Conservation (phyloP, 371 early-diverging fungal species). For the Mortierella sp. region DNA sequence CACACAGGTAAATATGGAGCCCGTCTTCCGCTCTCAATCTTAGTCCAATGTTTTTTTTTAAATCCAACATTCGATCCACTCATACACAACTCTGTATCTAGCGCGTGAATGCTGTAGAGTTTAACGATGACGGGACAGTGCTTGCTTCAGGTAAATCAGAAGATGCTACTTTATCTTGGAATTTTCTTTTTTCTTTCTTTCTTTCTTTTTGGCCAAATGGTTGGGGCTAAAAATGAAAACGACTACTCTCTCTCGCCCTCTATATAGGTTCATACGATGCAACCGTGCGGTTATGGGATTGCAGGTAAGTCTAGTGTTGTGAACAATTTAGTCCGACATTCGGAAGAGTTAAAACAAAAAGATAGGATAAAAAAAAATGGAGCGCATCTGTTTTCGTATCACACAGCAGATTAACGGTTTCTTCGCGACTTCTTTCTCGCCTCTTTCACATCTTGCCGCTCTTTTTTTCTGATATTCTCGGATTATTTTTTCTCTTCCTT, state of each 20-base stretch:
- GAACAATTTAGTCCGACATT: too few species aligned
- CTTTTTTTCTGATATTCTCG: neutral
- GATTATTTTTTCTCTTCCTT: neutral
- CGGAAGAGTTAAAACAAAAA: too few species aligned
- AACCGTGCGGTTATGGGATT: conserved; percentile 91
- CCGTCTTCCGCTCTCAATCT: too few species aligned
- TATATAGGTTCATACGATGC: conserved; percentile 87
- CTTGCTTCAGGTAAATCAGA: conserved; percentile 72
- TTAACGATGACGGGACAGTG: conserved; percentile 83
- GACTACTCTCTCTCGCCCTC: neutral
- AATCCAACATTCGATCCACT: too few species aligned
- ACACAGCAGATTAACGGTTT: neutral
- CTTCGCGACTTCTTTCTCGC: neutral
- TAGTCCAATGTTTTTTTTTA: too few species aligned
- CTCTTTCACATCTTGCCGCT: neutral
- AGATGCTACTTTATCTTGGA: neutral
- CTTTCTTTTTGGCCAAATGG: too few species aligned
- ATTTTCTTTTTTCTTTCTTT: too few species aligned
- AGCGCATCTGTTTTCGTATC: too few species aligned
- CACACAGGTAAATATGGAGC: conserved; percentile 72
- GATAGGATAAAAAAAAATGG: too few species aligned
- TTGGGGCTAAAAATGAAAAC: neutral
- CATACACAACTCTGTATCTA: too few species aligned
- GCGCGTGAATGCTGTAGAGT: conserved; percentile 85
- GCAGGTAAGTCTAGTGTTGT: conserved; percentile 56